Evolutionary conservation across 768 basidiomycete genomes (phyloP).

Genomic region (Leccinellum luteum): DNA sequence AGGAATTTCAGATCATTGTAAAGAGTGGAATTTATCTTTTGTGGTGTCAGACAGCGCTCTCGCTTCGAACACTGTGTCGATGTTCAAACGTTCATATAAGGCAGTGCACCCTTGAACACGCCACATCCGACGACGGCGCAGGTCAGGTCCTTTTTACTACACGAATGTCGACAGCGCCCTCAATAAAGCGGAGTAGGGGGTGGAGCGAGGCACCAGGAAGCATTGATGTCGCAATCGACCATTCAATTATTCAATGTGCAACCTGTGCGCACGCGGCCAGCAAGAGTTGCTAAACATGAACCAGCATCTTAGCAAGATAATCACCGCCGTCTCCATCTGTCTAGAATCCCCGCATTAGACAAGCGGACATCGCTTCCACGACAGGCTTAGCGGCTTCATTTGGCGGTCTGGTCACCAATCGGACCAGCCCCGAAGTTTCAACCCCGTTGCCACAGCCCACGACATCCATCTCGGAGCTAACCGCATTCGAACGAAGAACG

Average conservation of each 20-base stretch:
- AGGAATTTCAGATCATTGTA: slow-evolving; percentile 13
- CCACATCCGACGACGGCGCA: slow-evolving; percentile 12
- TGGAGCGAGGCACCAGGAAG: slow-evolving; percentile 6
- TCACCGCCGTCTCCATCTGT: slow-evolving; percentile 24
- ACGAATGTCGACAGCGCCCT: slow-evolving; percentile 10
- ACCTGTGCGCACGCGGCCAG: background rate
- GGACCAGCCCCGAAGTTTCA: background rate
- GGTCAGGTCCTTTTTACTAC: background rate
- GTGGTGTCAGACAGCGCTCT: slow-evolving; percentile 1
- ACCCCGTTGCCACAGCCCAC: slow-evolving; percentile 4
- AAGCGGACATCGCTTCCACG: slow-evolving; percentile 1
- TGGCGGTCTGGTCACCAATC: background rate
- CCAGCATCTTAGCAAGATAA: slow-evolving; percentile 13
- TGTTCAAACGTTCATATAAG: slow-evolving; percentile 3
- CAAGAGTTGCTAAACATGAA: background rate
- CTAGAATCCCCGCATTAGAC: slow-evolving; percentile 15
- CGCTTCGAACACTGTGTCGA: slow-evolving; percentile 7
- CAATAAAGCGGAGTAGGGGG: slow-evolving; percentile 9
- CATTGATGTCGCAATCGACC: slow-evolving; percentile 1
- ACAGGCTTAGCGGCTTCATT: background rate
- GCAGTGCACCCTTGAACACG: background rate
- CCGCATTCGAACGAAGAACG: background rate
- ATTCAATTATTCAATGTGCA: background rate
- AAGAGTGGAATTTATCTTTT: slow-evolving; percentile 7
- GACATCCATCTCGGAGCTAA: slow-evolving; percentile 5